Percentiles rank a stretch among this genome's conserved stretches.
Conservation (phyloP, 1,139 yeast species). For the Saccharomycopsis phalli region DNA sequence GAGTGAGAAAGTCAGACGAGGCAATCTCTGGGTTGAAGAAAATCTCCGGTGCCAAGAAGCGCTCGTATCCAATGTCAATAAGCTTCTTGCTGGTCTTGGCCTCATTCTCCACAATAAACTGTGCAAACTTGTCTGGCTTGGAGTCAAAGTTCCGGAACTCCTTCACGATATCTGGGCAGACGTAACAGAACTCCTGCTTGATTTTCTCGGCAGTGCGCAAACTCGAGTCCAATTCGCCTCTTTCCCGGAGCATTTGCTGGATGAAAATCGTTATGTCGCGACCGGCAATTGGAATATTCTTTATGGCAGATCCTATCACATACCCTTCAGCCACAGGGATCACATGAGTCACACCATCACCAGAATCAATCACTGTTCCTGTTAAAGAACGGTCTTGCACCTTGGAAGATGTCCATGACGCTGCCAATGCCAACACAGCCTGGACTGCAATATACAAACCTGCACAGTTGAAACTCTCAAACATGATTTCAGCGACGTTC, state of each 20-base stretch:
- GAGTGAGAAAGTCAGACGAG: constrained; percentile 89
- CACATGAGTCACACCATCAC: constrained; percentile 97
- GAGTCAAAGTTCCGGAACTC: constrained; percentile 93
- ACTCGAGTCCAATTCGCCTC: constrained; percentile 93
- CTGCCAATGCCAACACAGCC: constrained; percentile 96
- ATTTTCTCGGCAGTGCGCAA: constrained; percentile 93
- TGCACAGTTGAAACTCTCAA: constrained; percentile 96
- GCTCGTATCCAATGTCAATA: constrained; percentile 94
- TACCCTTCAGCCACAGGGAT: constrained; percentile 99
- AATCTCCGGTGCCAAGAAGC: constrained; percentile 96
- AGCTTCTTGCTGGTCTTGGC: constrained; percentile 51
- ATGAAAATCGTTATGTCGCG: constrained; percentile 93
- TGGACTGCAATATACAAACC: constrained; percentile 97
- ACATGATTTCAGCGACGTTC: constrained; percentile 96
- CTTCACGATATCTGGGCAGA: constrained; percentile 94
- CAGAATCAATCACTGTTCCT: constrained; percentile 96
- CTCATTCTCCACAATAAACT: constrained; percentile 81
- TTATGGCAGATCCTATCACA: constrained; percentile 94
- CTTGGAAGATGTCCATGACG: constrained; percentile 96
- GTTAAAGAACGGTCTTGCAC: constrained; percentile 92
- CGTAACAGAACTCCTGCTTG: constrained; percentile 94
- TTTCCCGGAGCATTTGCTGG: constrained; percentile 86
- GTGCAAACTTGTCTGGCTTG: constrained; percentile 90
- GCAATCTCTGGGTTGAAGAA: constrained; percentile 98
- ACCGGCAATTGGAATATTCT: constrained; percentile 97